Percentiles rank a stretch among this genome's conserved stretches.
Evolutionary conservation across 2,329 filamentous ascomycete species (phyloP).

Genomic region (Byssochlamys sp.): DNA sequence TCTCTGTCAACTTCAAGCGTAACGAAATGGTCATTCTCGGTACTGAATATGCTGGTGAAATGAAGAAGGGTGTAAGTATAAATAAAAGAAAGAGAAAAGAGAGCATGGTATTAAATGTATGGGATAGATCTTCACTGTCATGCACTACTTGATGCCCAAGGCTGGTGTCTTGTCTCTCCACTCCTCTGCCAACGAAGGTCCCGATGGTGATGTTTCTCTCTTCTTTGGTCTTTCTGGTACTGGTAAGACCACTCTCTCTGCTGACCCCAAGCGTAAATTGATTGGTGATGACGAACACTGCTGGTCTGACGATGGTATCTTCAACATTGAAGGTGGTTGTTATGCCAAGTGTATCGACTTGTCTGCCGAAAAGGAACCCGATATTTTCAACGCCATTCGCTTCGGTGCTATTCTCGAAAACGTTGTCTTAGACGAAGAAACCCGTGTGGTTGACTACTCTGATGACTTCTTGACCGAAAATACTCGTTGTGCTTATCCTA

Average conservation of each 20-base stretch:
- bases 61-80: conserved; percentile 97
- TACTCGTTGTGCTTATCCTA: conserved; percentile 95
- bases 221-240: conserved; percentile 99
- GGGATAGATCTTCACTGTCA: conserved; percentile 98
- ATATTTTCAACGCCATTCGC: conserved; percentile 90
- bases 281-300: conserved; percentile 99
- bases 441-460: conserved; percentile 88
- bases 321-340: conserved; percentile 99
- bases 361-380: conserved; percentile 95
- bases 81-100: too few relatives aligned
- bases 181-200: conserved; percentile 95
- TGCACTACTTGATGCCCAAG: conserved; percentile 99
- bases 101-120: too few relatives aligned
- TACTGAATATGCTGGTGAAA: too few relatives aligned
- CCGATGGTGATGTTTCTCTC: conserved; percentile 87
- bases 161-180: conserved; percentile 97
- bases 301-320: conserved; percentile 92
- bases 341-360: conserved; percentile 98
- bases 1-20: conserved; percentile 96
- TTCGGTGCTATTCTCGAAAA: conserved; percentile 98
- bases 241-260: conserved; percentile 95
- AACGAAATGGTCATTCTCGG: conserved; percentile 99
- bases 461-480: conserved; percentile 93
- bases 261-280: conserved; percentile 87
- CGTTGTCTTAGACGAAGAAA: conserved; percentile 88